These are phyloP conservation scores for Chiua sp. DNA, from an alignment of 1,284 basidiomycete species.

Conservation along the genomic window DNA sequence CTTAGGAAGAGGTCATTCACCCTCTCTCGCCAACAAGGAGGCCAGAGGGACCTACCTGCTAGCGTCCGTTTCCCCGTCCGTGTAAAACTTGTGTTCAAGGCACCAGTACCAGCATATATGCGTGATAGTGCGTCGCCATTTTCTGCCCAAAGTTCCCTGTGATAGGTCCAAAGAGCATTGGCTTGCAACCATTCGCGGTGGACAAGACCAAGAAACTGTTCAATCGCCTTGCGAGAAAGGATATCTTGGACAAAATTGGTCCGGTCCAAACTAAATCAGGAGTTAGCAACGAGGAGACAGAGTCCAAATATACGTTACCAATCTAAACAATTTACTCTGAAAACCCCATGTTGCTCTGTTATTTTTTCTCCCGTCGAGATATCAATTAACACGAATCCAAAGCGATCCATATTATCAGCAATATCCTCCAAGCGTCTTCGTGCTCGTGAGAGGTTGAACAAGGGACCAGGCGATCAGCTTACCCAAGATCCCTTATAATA, in stretches of 20 bases:
- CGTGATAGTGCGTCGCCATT: constrained; percentile 90
- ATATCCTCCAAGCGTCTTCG: constrained; percentile 66
- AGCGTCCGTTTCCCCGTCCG: constrained; percentile 93
- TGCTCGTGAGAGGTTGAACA: constrained; percentile 12
- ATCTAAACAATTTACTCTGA: constrained; percentile 95
- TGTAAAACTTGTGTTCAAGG: constrained; percentile 96
- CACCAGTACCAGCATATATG: constrained; percentile 97
- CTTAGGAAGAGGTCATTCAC: constrained; percentile 40
- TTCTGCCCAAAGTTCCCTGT: constrained; percentile 97
- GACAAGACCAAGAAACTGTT: constrained; percentile 74
- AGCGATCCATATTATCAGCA: constrained; percentile 72
- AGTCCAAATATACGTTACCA: constrained; percentile 59
- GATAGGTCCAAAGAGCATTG: constrained; percentile 79
- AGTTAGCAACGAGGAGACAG: constrained; percentile 4
- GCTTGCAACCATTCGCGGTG: constrained; percentile 78
- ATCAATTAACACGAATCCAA: constrained; percentile 88
- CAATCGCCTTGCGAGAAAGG: constrained; percentile 77
- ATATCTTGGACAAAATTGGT: constrained; percentile 99
- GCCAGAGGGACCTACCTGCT: constrained; percentile 56
- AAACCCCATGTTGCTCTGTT: constrained; percentile 87
- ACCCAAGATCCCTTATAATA: constrained; percentile 79
- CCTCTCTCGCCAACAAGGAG: not conserved
- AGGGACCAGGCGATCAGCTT: constrained; percentile 25
- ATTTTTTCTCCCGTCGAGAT: constrained; percentile 68
- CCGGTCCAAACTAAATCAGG: constrained; percentile 77